A percentile compares a stretch with the other conserved stretches of the same genome.
phyloP scores from a whole-genome alignment of 2,329 filamentous ascomycete genomes.

The Zasmidium cellare region DNA sequence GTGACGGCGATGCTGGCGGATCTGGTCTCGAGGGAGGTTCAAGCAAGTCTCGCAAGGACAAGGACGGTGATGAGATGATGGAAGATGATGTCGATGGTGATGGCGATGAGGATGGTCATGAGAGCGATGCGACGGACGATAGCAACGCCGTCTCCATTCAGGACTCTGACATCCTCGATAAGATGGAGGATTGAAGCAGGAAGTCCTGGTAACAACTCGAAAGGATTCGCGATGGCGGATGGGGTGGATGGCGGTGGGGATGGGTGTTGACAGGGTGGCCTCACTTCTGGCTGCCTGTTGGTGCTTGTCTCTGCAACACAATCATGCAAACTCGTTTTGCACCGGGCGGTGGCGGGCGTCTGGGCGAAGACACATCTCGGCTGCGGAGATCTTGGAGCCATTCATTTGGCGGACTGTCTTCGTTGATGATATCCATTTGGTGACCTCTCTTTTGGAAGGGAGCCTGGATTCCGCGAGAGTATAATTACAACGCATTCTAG shows the following conservation, averaged over 20 bases:
- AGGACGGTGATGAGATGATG: constrained; percentile 10
- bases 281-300: not conserved
- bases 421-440: too few species aligned
- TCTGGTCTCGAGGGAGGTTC: constrained; percentile 9
- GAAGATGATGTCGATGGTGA: constrained; percentile 12
- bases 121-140: constrained; percentile 20
- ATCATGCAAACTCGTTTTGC: not conserved
- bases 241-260: not conserved
- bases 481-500: too few species aligned
- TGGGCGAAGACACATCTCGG: not conserved
- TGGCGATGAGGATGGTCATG: constrained; percentile 16
- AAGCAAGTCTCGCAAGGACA: constrained; percentile 17
- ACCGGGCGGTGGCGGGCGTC: too few species aligned
- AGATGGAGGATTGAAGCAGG: constrained; percentile 23
- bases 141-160: constrained; percentile 27
- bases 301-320: not conserved
- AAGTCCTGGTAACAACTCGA: not conserved
- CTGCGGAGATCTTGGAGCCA: too few species aligned
- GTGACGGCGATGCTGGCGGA: not conserved
- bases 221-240: not conserved
- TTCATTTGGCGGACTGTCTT: too few species aligned
- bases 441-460: too few species aligned
- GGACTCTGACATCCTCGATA: constrained; percentile 29
- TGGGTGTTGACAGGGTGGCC: not conserved
- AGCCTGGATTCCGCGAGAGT: too few species aligned